Evolutionary conservation across 2,329 filamentous ascomycete species (phyloP).

Genomic region (Ophiostoma novo-ulmi): DNA sequence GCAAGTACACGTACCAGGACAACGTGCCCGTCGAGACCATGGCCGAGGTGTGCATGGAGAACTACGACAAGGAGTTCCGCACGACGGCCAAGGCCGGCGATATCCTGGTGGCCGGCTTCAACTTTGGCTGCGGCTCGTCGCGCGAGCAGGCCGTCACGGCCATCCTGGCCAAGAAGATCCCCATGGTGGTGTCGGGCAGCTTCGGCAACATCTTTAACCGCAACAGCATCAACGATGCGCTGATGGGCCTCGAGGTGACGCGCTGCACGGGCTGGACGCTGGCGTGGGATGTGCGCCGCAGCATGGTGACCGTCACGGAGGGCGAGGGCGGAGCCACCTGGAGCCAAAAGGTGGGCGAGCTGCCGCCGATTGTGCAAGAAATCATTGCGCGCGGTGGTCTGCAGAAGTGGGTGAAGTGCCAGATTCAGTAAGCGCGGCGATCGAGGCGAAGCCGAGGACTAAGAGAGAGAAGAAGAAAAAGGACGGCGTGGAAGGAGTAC

Average conservation of each 20-base stretch:
- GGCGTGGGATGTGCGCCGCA: slow-evolving; percentile 71
- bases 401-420: slow-evolving; percentile 74
- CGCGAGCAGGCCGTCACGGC: slow-evolving; percentile 86
- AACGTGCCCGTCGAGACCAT: slow-evolving; percentile 70
- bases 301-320: slow-evolving; percentile 66
- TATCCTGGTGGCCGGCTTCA: slow-evolving; percentile 79
- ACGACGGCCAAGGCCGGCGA: slow-evolving; percentile 62
- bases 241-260: slow-evolving; percentile 67
- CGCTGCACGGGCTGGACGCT: too few species aligned
- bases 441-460: background rate
- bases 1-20: slow-evolving; percentile 75
- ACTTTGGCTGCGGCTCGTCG: slow-evolving; percentile 70
- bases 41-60: slow-evolving; percentile 88
- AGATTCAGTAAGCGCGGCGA: slow-evolving; percentile 44
- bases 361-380: slow-evolving; percentile 67
- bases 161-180: slow-evolving; percentile 73
- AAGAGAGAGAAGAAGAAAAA: background rate
- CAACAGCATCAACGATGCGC: slow-evolving; percentile 64
- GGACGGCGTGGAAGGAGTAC: background rate
- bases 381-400: slow-evolving; percentile 73
- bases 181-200: slow-evolving; percentile 72
- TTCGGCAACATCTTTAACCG: slow-evolving; percentile 76
- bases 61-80: slow-evolving; percentile 75
- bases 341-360: slow-evolving; percentile 65
- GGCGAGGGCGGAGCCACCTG: slow-evolving; percentile 61